A percentile compares a stretch with the other conserved stretches of the same genome.
Conservation (phyloP, 768 basidiomycete genomes). For the Boletus reticuloceps region DNA sequence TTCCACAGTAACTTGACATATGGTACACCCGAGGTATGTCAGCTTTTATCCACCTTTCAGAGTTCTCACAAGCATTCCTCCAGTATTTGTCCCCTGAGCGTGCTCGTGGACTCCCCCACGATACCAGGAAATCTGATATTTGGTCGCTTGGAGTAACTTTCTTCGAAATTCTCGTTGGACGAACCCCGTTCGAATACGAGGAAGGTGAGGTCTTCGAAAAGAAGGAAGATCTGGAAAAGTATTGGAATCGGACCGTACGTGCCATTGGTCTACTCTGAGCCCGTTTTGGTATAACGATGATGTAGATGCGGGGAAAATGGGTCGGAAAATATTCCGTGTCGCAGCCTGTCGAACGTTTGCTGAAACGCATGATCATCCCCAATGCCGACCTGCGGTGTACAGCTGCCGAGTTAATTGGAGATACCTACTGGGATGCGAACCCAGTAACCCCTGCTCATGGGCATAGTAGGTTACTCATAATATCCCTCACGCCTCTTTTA, state of each 20-base stretch:
- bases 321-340: slow-evolving; percentile 67
- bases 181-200: slow-evolving; percentile 87
- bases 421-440: slow-evolving; percentile 59
- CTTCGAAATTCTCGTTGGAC: slow-evolving; percentile 90
- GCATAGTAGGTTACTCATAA: slow-evolving; percentile 43
- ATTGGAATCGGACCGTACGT: slow-evolving; percentile 80
- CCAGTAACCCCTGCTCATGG: slow-evolving; percentile 26
- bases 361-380: slow-evolving; percentile 76
- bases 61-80: neutral
- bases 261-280: neutral
- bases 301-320: slow-evolving; percentile 78
- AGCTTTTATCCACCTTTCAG: neutral
- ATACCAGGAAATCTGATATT: slow-evolving; percentile 88
- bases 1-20: slow-evolving; percentile 83
- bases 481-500: neutral
- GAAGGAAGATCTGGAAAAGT: slow-evolving; percentile 78
- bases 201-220: slow-evolving; percentile 77
- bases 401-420: slow-evolving; percentile 59
- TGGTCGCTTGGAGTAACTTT: slow-evolving; percentile 89
- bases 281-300: neutral
- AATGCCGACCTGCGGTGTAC: slow-evolving; percentile 81
- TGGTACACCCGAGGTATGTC: slow-evolving; percentile 83
- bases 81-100: slow-evolving; percentile 93
- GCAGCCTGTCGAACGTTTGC: slow-evolving; percentile 57
- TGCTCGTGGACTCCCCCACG: slow-evolving; percentile 83